phyloP scores from a whole-genome alignment of 169 alveolate species.

The Plasmodium sp. region DNA sequence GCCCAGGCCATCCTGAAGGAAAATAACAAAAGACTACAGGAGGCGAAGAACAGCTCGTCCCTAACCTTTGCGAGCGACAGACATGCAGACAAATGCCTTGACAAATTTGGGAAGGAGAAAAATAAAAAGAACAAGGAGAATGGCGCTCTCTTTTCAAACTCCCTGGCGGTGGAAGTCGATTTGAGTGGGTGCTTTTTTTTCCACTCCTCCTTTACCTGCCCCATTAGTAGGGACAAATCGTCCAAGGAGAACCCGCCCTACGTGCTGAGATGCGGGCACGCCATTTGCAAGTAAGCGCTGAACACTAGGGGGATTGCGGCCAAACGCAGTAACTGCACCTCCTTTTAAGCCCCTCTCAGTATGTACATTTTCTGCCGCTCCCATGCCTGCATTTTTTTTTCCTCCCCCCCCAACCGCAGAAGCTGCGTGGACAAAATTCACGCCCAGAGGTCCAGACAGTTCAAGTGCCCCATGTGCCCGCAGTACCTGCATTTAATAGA shows the following conservation, averaged over 20 bases:
- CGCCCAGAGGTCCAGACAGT: conserved; percentile 68
- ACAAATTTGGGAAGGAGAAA: conserved; percentile 33
- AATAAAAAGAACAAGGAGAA: conserved; percentile 40
- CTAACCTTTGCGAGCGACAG: neutral
- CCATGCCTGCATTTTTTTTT: neutral
- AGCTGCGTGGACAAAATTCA: conserved; percentile 72
- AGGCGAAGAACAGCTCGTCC: conserved; percentile 11
- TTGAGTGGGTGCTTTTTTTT: conserved; percentile 76
- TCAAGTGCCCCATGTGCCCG: conserved; percentile 74
- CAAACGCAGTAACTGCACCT: neutral
- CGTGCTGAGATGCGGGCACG: conserved; percentile 77
- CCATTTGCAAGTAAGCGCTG: conserved; percentile 73
- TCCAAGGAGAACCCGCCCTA: conserved; percentile 73
- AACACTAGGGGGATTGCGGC: neutral
- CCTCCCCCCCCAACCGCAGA: neutral
- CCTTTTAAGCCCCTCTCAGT: neutral
- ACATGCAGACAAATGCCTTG: neutral
- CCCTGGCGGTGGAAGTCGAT: conserved; percentile 75
- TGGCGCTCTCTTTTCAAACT: conserved; percentile 22
- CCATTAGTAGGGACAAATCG: conserved; percentile 75
- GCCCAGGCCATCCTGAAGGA: conserved; percentile 61
- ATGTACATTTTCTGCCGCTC: neutral
- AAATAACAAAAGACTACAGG: conserved; percentile 62
- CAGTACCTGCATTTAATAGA: conserved; percentile 50
- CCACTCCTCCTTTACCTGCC: conserved; percentile 78